These are phyloP conservation scores for Fusarium sp. DNA, from an alignment of 2,329 filamentous ascomycete species.

Conservation along the genomic window DNA sequence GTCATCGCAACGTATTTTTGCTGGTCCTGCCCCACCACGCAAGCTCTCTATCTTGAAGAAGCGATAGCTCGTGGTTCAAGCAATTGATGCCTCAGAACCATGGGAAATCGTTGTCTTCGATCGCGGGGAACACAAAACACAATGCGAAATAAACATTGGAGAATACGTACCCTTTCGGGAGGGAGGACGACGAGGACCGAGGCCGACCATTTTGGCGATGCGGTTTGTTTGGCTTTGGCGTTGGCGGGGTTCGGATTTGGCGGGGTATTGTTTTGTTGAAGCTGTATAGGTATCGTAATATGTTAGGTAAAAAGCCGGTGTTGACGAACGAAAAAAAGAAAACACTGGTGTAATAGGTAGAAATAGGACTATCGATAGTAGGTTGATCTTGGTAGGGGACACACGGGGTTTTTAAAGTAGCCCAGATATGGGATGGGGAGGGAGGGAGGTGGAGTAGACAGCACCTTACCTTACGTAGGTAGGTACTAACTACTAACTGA, in stretches of 20 bases:
- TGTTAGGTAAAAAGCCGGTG: background rate
- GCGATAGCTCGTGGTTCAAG: slow-evolving; percentile 14
- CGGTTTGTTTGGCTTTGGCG: slow-evolving; percentile 43
- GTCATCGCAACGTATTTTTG: slow-evolving; percentile 36
- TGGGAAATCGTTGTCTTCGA: background rate
- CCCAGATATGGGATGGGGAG: slow-evolving; percentile 41
- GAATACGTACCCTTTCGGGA: slow-evolving; percentile 74
- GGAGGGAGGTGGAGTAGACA: slow-evolving; percentile 43
- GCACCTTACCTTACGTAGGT: slow-evolving; percentile 35
- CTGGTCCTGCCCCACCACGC: slow-evolving; percentile 30
- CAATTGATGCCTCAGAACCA: slow-evolving; percentile 4
- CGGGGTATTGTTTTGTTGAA: slow-evolving; percentile 50
- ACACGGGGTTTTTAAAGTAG: slow-evolving; percentile 44
- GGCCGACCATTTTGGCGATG: slow-evolving; percentile 61
- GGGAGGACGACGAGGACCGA: slow-evolving; percentile 64
- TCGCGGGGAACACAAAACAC: slow-evolving; percentile 1
- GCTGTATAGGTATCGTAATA: slow-evolving; percentile 18
- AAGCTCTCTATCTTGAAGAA: slow-evolving; percentile 19
- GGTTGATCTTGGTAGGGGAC: slow-evolving; percentile 26
- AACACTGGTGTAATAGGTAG: slow-evolving; percentile 4
- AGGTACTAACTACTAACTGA: slow-evolving; percentile 12
- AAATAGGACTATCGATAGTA: slow-evolving; percentile 18
- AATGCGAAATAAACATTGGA: slow-evolving; percentile 16
- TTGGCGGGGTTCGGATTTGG: slow-evolving; percentile 55
- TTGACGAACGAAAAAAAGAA: slow-evolving; percentile 7